Evolutionary conservation across 1,284 basidiomycete species (phyloP).

Genomic region (Wolfiporia cocos): DNA sequence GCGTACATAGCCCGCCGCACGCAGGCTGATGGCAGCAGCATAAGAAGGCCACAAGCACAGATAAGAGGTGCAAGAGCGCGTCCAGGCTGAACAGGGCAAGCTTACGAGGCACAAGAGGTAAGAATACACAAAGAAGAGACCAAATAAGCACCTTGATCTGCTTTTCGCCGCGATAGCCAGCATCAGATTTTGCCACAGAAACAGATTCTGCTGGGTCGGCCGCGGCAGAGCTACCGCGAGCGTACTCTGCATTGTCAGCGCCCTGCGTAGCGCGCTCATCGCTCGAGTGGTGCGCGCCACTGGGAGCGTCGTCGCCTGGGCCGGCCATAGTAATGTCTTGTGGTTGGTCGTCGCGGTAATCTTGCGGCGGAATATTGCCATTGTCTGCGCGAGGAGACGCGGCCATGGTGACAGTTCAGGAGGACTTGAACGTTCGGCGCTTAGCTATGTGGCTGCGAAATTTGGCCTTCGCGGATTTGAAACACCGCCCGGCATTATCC

Average conservation of each 20-base stretch:
- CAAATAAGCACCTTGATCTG: constrained; percentile 86
- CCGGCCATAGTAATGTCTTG: constrained; percentile 40
- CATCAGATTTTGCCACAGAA: constrained; percentile 19
- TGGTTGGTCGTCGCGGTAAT: constrained; percentile 49
- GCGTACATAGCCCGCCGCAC: too few relatives aligned
- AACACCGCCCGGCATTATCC: too few relatives aligned
- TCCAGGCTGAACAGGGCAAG: constrained; percentile 11
- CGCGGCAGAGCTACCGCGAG: constrained; percentile 27
- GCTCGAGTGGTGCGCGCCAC: constrained; percentile 30
- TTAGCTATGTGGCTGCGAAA: too few relatives aligned
- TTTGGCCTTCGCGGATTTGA: too few relatives aligned
- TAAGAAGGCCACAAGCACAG: constrained; percentile 1
- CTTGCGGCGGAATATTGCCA: constrained; percentile 27
- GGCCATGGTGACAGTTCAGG: constrained; percentile 38
- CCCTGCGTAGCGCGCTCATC: constrained; percentile 33
- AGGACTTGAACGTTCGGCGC: too few relatives aligned
- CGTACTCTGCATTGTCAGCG: constrained; percentile 40
- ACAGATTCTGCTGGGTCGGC: constrained; percentile 14
- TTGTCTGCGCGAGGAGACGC: constrained; percentile 37
- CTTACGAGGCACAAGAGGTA: constrained; percentile 22
- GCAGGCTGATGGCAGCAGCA: too few relatives aligned
- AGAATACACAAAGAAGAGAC: constrained; percentile 37
- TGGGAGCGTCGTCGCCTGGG: constrained; percentile 39
- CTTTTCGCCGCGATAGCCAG: constrained; percentile 64
- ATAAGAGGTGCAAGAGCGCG: constrained; percentile 6